Base-by-base conservation (phyloP, 768 basidiomycete genomes). In the Lactarius hengduanensis region DNA sequence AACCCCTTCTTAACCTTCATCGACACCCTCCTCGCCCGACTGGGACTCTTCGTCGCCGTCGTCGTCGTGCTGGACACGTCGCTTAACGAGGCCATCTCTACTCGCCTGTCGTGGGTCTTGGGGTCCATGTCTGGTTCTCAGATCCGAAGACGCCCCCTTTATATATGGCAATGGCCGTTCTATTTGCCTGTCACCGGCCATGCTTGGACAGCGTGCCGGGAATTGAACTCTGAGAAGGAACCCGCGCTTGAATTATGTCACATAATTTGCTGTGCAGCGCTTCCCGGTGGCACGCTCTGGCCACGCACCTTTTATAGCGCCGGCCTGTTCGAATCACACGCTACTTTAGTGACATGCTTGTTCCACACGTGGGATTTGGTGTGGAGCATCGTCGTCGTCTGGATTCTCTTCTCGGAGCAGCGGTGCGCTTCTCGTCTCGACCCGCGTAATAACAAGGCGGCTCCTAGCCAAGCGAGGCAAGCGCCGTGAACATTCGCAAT, bases 1-100 rank as follows among this genome's bases (percentile, higher is more conserved):
- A 71, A 67, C 36, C 61, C 65, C 57, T 66, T 64, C 43, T 64
- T 62, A 15, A 74, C 61, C 57, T 69, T 66, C 45, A 68, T 67
- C 57, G 71, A 69, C 32, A 75, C 73, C 58, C 22, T 67, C 41
- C 66, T 63, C 58, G 43, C 58, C 53, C 66, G 15, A 26, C 66
- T 62, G 18, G 66, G 66, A 40, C 58, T 67, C 36, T 61, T 57
- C n/a, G 32, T 34, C 18, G 50, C 20, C 34, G 11, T 13, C 30
- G 50, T 41, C n/a, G 32, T 18, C 36, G 36, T n/a, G 15, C 13
- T 28, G 13, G 66, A 67, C 28, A 10, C 20, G 41, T 60, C 62
- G 28, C 62, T 63, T 11, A 56, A 59, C 0, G 66, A 67, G 62
- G 66, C 45, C 53, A 13, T 7, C 26, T 55, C 62, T 10, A 22